These are phyloP conservation scores for Heracleum sosnowskyi DNA, from an alignment of 129 eudicot species.

Conservation along the genomic window DNA sequence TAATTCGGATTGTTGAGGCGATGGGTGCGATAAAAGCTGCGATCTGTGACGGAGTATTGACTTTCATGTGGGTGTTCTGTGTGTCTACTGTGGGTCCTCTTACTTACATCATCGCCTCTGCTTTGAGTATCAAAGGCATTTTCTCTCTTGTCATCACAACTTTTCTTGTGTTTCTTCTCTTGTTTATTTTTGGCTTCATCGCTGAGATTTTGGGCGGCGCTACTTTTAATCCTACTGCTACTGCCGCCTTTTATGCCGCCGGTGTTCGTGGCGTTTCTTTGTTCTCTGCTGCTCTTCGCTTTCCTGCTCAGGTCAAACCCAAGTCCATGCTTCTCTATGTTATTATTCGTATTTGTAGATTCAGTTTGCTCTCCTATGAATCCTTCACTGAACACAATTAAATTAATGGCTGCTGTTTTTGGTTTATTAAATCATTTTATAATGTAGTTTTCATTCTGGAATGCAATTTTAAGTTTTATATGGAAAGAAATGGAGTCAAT, in stretches of 20 bases:
- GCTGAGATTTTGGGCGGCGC: slow-evolving; percentile 72
- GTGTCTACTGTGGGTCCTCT: slow-evolving; percentile 43
- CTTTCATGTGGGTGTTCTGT: slow-evolving; percentile 71
- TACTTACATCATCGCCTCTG: slow-evolving; percentile 41
- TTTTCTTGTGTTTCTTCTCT: slow-evolving; percentile 32
- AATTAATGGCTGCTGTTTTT: too few species aligned
- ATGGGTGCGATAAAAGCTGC: slow-evolving; percentile 61
- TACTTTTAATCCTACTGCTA: slow-evolving; percentile 76
- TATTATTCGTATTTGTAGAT: too few species aligned
- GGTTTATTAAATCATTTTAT: too few species aligned
- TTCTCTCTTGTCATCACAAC: slow-evolving; percentile 41
- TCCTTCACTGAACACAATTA: too few species aligned
- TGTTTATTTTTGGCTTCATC: slow-evolving; percentile 49
- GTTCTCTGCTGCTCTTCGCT: slow-evolving; percentile 63
- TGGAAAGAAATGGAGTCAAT: too few species aligned
- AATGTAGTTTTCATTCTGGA: too few species aligned
- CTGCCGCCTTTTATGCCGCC: slow-evolving; percentile 79
- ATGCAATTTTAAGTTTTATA: too few species aligned
- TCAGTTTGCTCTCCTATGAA: too few species aligned
- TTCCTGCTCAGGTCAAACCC: slow-evolving; percentile 56
- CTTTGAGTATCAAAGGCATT: slow-evolving; percentile 35
- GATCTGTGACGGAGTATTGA: slow-evolving; percentile 37
- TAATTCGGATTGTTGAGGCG: too few species aligned
- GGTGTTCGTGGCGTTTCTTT: slow-evolving; percentile 54
- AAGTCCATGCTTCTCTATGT: too few species aligned